Base-by-base conservation (phyloP, 352 stramenopile species). In the Lagenidium giganteum region DNA sequence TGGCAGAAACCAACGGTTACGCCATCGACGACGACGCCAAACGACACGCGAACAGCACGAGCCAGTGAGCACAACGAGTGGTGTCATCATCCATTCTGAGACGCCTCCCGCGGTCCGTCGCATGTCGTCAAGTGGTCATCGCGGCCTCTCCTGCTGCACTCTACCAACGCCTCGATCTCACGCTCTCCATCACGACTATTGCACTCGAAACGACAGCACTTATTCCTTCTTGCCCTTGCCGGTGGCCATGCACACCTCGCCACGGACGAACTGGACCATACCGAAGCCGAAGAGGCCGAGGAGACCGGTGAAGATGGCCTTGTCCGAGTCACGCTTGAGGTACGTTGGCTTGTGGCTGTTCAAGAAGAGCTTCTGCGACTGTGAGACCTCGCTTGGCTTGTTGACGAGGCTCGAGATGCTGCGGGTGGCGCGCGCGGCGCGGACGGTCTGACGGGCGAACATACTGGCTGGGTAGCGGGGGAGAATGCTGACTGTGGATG, bases 191-290 rank as follows among this genome's bases (percentile, higher is more conserved):
- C n/a, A n/a, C n/a, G n/a, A 35, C 14, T 40, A 42, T 57, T 51
- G 25, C 40, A 27, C 32, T 47, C 23, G 38, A 33, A 16, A n/a
- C 8, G 22, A n/a, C 1, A 7, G 14, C 7, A 52, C 44, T 82
- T 79, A 85, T 20, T 86, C 67, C 53, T 84, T 84, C 69, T 89
- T 89, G 62, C 58, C 49, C 20, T 51, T 67, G 44, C 75, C 75
- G 27, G 59, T 81, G 58, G 65, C 69, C 77, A 90, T 90, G 67
- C 54, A 69, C 45, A 81, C 35, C 54, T 87, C 74, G n/a, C 77
- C 77, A 29, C 66, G 67, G 44, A 83, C 29, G 34, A 66, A 64
- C 58, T 87, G 74, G 48, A 68, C 27, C 34, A 87, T 70, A 35
- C 77, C 77, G 24, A 90, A 9, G 42, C 32, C 72, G 17, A 71